Conservation (phyloP, 2,329 filamentous ascomycete species). For the Colletotrichum filicis region DNA sequence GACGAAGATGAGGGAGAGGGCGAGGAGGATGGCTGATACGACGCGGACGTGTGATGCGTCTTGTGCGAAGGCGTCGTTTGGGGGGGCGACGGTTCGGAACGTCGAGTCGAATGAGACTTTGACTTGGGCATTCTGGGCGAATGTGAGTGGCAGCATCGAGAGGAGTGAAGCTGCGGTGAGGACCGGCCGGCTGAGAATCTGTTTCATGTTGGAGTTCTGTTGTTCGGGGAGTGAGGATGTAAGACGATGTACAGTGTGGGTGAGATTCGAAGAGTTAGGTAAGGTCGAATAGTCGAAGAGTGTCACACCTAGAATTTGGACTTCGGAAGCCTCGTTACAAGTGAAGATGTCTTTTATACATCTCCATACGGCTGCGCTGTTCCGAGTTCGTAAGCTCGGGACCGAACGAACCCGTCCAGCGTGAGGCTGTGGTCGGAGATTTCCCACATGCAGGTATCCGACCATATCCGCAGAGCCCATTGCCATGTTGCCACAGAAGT, state of each 20-base stretch:
- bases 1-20: not conserved
- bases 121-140: not conserved
- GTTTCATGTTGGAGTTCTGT: not conserved
- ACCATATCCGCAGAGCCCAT: no score
- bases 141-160: not conserved
- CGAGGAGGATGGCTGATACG: conserved; percentile 1
- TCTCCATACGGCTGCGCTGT: not conserved
- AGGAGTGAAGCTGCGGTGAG: not conserved
- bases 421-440: not conserved
- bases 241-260: not conserved
- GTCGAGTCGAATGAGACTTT: not conserved
- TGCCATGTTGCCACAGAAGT: not conserved
- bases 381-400: not conserved
- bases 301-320: no score
- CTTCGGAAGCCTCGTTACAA: not conserved
- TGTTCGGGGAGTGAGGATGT: not conserved
- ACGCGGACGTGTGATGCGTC: not conserved
- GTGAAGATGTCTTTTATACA: not conserved
- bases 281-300: not conserved
- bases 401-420: not conserved
- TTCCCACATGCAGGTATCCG: not conserved
- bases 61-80: conserved; percentile 2
- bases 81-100: not conserved
- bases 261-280: no score
- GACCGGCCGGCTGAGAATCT: not conserved